Percentiles rank a stretch among this genome's conserved stretches.
These are phyloP conservation scores for Phragmites australis DNA, from an alignment of 176 grass and related monocot genomes.

Conservation along the genomic window DNA sequence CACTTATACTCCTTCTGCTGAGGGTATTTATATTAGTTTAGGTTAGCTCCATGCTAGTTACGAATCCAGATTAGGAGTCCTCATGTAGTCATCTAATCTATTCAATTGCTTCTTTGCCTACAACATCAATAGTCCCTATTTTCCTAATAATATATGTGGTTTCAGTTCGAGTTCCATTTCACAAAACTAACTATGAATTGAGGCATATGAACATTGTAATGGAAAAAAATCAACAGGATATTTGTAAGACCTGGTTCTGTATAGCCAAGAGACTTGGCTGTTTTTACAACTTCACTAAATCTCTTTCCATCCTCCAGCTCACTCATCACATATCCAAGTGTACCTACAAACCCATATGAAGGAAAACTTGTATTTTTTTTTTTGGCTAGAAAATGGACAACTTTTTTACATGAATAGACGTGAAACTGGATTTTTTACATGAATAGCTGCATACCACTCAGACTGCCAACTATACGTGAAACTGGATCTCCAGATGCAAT, in stretches of 20 bases:
- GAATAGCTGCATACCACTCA: constrained; percentile 65
- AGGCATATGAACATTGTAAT: neutral
- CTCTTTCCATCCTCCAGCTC: constrained; percentile 79
- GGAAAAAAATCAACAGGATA: neutral
- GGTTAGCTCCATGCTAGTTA: neutral
- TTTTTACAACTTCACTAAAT: constrained; percentile 85
- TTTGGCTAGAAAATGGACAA: neutral
- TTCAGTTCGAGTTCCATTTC: neutral
- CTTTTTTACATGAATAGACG: constrained; percentile 19
- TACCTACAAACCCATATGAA: constrained; percentile 54
- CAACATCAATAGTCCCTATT: neutral
- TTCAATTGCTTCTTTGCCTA: neutral
- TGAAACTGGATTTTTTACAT: no score
- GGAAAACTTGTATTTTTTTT: neutral
- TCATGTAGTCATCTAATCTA: neutral
- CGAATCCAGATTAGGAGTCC: neutral
- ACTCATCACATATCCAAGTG: constrained; percentile 95
- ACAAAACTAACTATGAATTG: neutral
- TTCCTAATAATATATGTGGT: no score
- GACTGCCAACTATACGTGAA: constrained; percentile 75
- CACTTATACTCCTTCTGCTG: neutral
- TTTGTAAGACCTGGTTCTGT: constrained; percentile 80
- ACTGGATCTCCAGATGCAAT: constrained; percentile 83
- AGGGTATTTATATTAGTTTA: neutral
- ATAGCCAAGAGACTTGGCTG: constrained; percentile 83